Base-by-base conservation (phyloP, 805 yeast genomes). In the Ogataea pini region DNA sequence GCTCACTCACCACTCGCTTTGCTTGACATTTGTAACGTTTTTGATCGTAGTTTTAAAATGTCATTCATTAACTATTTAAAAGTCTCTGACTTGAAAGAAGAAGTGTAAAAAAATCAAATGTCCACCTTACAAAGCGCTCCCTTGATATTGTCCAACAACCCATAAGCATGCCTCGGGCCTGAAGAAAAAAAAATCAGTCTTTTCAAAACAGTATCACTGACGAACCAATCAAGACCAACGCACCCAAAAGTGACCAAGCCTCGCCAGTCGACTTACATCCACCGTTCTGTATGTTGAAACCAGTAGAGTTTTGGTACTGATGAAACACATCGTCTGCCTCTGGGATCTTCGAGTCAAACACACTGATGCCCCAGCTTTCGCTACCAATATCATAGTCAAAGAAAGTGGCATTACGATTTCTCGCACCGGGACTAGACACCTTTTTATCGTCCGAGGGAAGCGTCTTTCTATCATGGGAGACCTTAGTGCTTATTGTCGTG, bases 191-290 rank as follows among this genome's bases (percentile, higher is more conserved):
- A 12, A 12, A 24, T 29, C 29, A 38, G 25, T 5, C 8, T 8
- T 22, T 39, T 44, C 46, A 60, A 31, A 59, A 47, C 33, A 57
- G 40, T 17, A 59, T 17, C 18, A 60, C 58, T 5, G 58, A 52
- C 14, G 50, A 46, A 6, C 59, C 59, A 32, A 59, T 37, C 19
- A 58, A 43, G 8, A 59, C 46, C 34, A 60, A 43, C 12, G 63
- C 63, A 4, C 62, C 61, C 33, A 60, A 47, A 9, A 56, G 43
- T 17, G 63, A 60, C 51, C 51, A 47, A 1, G 47, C 44, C 32
- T 49, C 47, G 16, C 48, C 42, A 16, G 49, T 32, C 20, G 50
- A 25, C 10, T 39, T 41, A 16, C 38, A n/a, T 3, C 50, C 60
- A 16, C 38, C 33, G 41, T 54, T 56, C 42, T 47, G 42, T 14